A percentile compares a stretch with the other conserved stretches of the same genome.
Evolutionary conservation across 202 grass and related monocot species (phyloP).

Genomic region (Elaeis oleifera): DNA sequence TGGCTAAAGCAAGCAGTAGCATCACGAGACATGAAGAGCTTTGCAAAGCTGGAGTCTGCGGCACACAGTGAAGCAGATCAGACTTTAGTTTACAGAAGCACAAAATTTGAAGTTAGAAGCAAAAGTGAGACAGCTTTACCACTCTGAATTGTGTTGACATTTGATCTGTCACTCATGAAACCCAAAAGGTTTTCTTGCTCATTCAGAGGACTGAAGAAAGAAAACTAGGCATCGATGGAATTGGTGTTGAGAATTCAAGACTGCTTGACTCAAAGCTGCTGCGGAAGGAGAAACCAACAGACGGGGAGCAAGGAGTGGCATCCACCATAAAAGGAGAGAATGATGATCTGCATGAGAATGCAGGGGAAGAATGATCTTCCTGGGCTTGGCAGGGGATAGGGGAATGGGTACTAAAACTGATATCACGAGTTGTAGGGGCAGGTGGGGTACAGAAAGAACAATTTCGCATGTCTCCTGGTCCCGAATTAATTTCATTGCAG

Average conservation of each 20-base stretch:
- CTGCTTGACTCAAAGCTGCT: not conserved
- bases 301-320: slow-evolving; percentile 12
- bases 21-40: not conserved
- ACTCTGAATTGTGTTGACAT: not conserved
- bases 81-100: no score
- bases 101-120: no score
- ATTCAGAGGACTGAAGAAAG: slow-evolving; percentile 36
- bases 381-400: slow-evolving; percentile 25
- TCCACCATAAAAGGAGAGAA: slow-evolving; percentile 35
- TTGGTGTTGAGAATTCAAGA: slow-evolving; percentile 13
- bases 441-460: slow-evolving; percentile 52
- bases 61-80: not conserved
- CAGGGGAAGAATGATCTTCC: slow-evolving; percentile 38
- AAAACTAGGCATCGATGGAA: slow-evolving; percentile 54
- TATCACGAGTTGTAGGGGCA: slow-evolving; percentile 41
- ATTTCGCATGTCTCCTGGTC: slow-evolving; percentile 27
- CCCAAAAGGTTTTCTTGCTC: slow-evolving; percentile 19
- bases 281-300: slow-evolving; percentile 44
- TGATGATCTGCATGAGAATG: slow-evolving; percentile 52
- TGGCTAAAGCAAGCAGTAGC: slow-evolving; percentile 7
- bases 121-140: not conserved
- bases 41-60: slow-evolving; percentile 2
- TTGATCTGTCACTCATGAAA: not conserved
- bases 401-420: slow-evolving; percentile 56
- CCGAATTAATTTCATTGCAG: slow-evolving; percentile 24